Conservation (phyloP, 495 filamentous ascomycete species). For the Neurospora sp. region DNA sequence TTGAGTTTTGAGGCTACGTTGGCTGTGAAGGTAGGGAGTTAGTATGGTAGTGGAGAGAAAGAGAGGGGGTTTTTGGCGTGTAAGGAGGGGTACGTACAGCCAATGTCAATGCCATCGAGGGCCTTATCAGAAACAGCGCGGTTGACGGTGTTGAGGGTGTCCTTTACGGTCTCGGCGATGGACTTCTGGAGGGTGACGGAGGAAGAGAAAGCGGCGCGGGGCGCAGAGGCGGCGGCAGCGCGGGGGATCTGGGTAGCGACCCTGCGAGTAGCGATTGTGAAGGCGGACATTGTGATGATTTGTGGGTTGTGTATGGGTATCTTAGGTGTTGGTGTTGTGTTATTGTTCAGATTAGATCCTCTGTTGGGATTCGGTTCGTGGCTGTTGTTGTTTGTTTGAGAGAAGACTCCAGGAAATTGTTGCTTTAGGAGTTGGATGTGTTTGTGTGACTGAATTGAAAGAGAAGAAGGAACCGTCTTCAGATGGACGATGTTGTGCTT, state of each 20-base stretch:
- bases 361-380: not conserved
- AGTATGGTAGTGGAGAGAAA: not conserved
- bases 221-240: conserved; percentile 11
- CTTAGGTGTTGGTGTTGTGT: not conserved
- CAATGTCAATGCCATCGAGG: conserved; percentile 44
- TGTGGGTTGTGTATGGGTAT: conserved; percentile 3
- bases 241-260: conserved; percentile 20
- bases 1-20: conserved; percentile 37
- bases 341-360: not conserved
- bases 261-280: conserved; percentile 30
- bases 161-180: conserved; percentile 38
- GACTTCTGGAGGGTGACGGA: conserved; percentile 30
- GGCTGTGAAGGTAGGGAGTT: conserved; percentile 20
- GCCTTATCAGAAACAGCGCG: conserved; percentile 43
- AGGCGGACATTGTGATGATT: conserved; percentile 36
- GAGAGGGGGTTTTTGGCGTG: not conserved
- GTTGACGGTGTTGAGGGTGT: conserved; percentile 40
- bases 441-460: not conserved
- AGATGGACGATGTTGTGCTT: not conserved
- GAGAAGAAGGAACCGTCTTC: not conserved
- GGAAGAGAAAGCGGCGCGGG: conserved; percentile 34
- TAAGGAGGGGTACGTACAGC: conserved; percentile 26
- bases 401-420: not conserved
- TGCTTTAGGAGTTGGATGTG: not conserved
- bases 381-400: not conserved